A percentile compares a stretch with the other conserved stretches of the same genome.
These are phyloP conservation scores for Calycina marina DNA, from an alignment of 2,329 filamentous ascomycete species.

Conservation along the genomic window DNA sequence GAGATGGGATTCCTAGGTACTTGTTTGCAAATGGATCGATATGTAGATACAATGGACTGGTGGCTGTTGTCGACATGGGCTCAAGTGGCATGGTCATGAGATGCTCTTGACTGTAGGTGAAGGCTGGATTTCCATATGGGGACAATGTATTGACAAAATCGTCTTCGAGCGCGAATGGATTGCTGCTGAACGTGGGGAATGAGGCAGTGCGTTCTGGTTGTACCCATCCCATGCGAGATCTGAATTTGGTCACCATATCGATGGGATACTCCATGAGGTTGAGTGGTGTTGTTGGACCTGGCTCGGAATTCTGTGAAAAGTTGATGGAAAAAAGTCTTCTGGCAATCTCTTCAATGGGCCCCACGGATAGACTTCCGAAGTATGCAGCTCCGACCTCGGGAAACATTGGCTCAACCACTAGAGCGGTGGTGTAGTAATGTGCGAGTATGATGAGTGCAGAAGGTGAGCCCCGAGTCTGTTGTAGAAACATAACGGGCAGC, in stretches of 20 bases:
- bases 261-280: slow-evolving; percentile 60
- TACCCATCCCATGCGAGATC: slow-evolving; percentile 52
- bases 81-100: slow-evolving; percentile 39
- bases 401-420: slow-evolving; percentile 81
- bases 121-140: slow-evolving; percentile 41
- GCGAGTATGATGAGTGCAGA: slow-evolving; percentile 68
- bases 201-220: slow-evolving; percentile 43
- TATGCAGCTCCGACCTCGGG: slow-evolving; percentile 84
- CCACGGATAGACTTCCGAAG: slow-evolving; percentile 65
- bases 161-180: slow-evolving; percentile 36
- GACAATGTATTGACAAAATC: slow-evolving; percentile 31
- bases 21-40: slow-evolving; percentile 39
- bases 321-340: slow-evolving; percentile 58
- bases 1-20: slow-evolving; percentile 49
- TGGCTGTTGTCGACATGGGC: slow-evolving; percentile 30
- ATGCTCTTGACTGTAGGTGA: slow-evolving; percentile 50
- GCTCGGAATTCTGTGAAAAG: slow-evolving; percentile 39
- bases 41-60: slow-evolving; percentile 36
- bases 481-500: slow-evolving; percentile 74
- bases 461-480: slow-evolving; percentile 60
- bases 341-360: slow-evolving; percentile 76
- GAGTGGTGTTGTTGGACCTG: slow-evolving; percentile 45
- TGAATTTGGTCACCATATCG: slow-evolving; percentile 54
- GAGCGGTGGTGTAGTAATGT: slow-evolving; percentile 79
- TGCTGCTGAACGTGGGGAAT: slow-evolving; percentile 44